Conservation (phyloP, 2,329 filamentous ascomycete species). For the Aureobasidium sp. region DNA sequence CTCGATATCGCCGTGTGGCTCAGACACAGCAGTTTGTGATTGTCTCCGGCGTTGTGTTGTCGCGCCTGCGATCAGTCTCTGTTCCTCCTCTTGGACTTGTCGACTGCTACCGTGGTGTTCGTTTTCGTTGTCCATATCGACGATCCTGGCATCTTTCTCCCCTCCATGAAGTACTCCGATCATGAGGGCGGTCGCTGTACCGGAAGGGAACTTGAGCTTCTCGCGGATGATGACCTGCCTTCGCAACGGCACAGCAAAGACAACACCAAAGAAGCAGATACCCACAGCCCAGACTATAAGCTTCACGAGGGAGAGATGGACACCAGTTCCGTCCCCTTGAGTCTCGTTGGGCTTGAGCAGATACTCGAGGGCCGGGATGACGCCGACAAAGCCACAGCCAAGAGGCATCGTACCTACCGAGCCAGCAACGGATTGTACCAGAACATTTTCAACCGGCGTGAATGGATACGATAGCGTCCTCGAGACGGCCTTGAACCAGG, state of each 20-base stretch:
- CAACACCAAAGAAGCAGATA: constrained; percentile 90
- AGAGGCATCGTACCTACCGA: constrained; percentile 95
- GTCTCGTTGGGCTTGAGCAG: constrained; percentile 65
- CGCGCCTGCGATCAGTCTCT: background rate
- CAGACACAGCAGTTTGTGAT: background rate
- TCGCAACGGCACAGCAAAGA: constrained; percentile 86
- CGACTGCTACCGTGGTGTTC: constrained; percentile 21
- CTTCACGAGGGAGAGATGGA: constrained; percentile 51
- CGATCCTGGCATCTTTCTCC: constrained; percentile 26
- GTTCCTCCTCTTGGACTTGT: constrained; percentile 14
- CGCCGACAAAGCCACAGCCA: constrained; percentile 89
- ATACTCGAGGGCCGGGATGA: constrained; percentile 87
- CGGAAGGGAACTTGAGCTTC: constrained; percentile 86
- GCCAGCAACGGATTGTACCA: constrained; percentile 92
- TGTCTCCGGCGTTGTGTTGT: background rate
- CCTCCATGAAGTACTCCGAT: constrained; percentile 79
- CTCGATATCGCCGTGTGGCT: constrained; percentile 16
- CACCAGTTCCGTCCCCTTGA: constrained; percentile 20
- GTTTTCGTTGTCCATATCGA: constrained; percentile 31
- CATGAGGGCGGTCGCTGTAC: constrained; percentile 88
- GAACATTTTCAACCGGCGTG: constrained; percentile 88
- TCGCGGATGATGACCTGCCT: constrained; percentile 89
- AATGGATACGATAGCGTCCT: constrained; percentile 71
- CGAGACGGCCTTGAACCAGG: constrained; percentile 75
- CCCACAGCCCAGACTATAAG: constrained; percentile 86